These are phyloP conservation scores for Chimonanthus praecox DNA, from an alignment of 164 flowering plant genomes.

Conservation along the genomic window DNA sequence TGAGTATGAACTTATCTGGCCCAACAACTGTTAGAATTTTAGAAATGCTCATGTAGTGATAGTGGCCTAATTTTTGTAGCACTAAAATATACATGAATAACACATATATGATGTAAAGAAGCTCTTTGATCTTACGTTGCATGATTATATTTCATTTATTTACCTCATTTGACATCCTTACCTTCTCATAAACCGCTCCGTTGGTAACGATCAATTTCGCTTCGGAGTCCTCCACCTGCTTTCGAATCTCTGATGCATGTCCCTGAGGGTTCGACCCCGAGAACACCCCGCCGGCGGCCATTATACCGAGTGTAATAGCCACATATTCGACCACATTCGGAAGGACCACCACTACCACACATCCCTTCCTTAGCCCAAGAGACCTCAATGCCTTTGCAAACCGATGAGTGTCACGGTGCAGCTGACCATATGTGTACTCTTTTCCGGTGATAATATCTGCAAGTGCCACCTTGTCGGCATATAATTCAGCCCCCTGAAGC, in stretches of 20 bases:
- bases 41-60: no score
- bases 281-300: slow-evolving; percentile 92
- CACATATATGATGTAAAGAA: no score
- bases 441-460: slow-evolving; percentile 72
- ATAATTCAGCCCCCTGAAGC: slow-evolving; percentile 56
- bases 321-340: slow-evolving; percentile 87
- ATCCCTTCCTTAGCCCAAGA: slow-evolving; percentile 68
- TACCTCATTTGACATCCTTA: slow-evolving; percentile 8
- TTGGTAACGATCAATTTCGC: slow-evolving; percentile 69
- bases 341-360: slow-evolving; percentile 74
- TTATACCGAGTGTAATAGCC: slow-evolving; percentile 75
- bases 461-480: slow-evolving; percentile 73
- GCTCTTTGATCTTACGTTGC: no score
- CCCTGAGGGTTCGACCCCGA: slow-evolving; percentile 80
- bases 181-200: slow-evolving; percentile 66
- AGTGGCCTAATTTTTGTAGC: no score
- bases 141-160: no score
- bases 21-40: no score
- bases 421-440: slow-evolving; percentile 54
- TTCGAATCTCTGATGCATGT: slow-evolving; percentile 70
- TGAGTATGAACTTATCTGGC: no score
- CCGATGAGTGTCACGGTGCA: slow-evolving; percentile 48
- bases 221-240: slow-evolving; percentile 70
- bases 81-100: no score
- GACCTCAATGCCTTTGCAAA: slow-evolving; percentile 78